Evolutionary conservation across 352 stramenopile species (phyloP).

Genomic region (Globisporangium megalacanthum): DNA sequence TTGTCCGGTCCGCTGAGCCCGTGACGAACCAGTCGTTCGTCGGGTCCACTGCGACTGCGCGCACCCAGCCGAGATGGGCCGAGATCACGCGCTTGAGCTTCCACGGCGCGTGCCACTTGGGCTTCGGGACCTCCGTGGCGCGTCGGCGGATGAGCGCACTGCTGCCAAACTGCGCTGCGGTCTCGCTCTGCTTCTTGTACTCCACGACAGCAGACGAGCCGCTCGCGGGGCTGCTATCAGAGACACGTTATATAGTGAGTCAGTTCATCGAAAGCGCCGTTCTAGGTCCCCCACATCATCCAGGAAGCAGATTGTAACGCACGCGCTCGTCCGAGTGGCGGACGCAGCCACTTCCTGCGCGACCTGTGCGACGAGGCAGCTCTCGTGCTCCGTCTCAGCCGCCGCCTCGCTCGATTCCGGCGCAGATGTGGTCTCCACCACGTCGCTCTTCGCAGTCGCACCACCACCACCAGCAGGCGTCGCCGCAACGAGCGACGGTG

Average conservation of each 20-base stretch:
- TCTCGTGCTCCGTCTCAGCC: slow-evolving; percentile 2
- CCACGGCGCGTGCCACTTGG: slow-evolving; percentile 98
- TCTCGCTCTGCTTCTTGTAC: slow-evolving; percentile 54
- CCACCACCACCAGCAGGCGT: slow-evolving; percentile 10
- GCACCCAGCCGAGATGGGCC: slow-evolving; percentile 96
- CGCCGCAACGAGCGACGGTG: slow-evolving; percentile 43
- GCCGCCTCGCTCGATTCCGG: neutral
- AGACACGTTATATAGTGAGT: slow-evolving; percentile 11
- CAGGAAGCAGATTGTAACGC: slow-evolving; percentile 10
- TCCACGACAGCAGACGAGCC: slow-evolving; percentile 40
- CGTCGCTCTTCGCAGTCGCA: slow-evolving; percentile 4
- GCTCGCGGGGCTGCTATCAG: slow-evolving; percentile 15
- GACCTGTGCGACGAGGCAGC: slow-evolving; percentile 47
- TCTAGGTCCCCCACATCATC: neutral
- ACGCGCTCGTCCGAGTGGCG: slow-evolving; percentile 43
- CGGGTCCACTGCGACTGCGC: slow-evolving; percentile 96
- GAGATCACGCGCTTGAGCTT: slow-evolving; percentile 96
- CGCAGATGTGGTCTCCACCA: slow-evolving; percentile 1
- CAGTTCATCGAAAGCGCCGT: neutral
- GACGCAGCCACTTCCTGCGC: slow-evolving; percentile 44
- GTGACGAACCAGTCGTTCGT: slow-evolving; percentile 99
- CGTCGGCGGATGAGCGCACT: slow-evolving; percentile 72
- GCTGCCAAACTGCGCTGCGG: slow-evolving; percentile 42
- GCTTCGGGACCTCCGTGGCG: slow-evolving; percentile 90
- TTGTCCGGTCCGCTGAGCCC: slow-evolving; percentile 95